Base-by-base conservation (phyloP, 2,329 filamentous ascomycete species). In the Metarhizium humberi region DNA sequence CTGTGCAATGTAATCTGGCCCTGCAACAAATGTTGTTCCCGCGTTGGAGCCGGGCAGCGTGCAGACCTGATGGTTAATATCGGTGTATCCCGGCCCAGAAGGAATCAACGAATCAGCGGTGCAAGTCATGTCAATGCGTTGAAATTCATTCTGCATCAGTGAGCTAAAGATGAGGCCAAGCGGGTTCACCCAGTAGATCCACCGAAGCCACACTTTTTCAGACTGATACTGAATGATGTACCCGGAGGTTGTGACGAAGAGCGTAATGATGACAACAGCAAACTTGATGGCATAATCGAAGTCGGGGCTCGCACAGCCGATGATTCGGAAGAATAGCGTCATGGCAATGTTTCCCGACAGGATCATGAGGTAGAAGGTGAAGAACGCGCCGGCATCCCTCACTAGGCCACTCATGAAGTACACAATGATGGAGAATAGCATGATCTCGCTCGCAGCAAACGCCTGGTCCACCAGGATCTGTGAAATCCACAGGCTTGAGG, bases 111-210 rank as follows among this genome's bases (percentile, higher is more conserved):
- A 88, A 48, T 80, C 77, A 2, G 75, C 75, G 0, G 80, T 81
- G 64, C 91, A 96, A 0, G 79, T 83, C 66, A 95, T 74, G 32
- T 85, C 77, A 46, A 88, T 75, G 11, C 80, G 73, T 40, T 78
- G 77, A 63, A 96, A 95, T 65, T 96, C 91, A 64, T 95, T 96
- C 63, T 88, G 82, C 88, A 95, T 94, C 70, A 96, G 70, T 2
- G 84, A 76, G 11, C 85, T 80, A 66, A 96, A 95, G 0, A 84
- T 82, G 2, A 94, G 77, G 49, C 88, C 89, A 0, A 92, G 73
- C 0, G 85, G 78, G 58, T 91, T 90, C 68, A 91, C 74, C 75
- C 85, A 92, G 71, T 84, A 89, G 57, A 92, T 84, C 89, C 89
- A 94, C 18, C 86, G 76, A 6, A 92, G 68, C 85, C 88, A 92